Conservation (phyloP, 2,329 filamentous ascomycete species). For the Ophiocordyceps camponoti-saundersi region DNA sequence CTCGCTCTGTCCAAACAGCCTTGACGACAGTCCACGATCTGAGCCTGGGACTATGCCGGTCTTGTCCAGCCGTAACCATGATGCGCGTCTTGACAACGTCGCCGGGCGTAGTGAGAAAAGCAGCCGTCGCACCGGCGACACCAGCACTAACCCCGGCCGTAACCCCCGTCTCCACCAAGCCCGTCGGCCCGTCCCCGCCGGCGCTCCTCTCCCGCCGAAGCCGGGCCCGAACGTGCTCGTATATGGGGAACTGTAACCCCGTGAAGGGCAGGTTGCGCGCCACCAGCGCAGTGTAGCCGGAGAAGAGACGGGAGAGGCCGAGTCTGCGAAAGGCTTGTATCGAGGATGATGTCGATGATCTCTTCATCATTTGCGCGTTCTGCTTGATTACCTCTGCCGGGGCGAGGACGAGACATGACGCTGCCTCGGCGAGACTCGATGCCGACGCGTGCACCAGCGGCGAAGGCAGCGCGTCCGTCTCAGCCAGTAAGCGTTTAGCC, state of each 20-base stretch:
- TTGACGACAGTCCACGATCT: constrained; percentile 42
- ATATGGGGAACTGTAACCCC: constrained; percentile 75
- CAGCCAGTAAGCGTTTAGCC: constrained; percentile 45
- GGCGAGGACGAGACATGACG: constrained; percentile 72
- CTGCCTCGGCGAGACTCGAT: constrained; percentile 63
- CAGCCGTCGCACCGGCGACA: constrained; percentile 54
- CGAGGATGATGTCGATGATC: constrained; percentile 20
- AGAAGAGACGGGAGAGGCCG: constrained; percentile 34
- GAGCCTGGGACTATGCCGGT: constrained; percentile 6
- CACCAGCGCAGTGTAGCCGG: constrained; percentile 66
- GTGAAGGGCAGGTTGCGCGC: constrained; percentile 78
- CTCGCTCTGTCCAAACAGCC: constrained; percentile 49
- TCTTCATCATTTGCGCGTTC: constrained; percentile 67
- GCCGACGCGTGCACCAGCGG: constrained; percentile 57
- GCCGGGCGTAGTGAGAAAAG: constrained; percentile 71
- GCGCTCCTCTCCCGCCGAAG: constrained; percentile 27
- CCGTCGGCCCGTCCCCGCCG: constrained; percentile 7
- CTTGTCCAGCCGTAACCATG: constrained; percentile 51
- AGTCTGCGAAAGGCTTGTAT: constrained; percentile 30
- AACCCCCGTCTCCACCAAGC: constrained; percentile 46
- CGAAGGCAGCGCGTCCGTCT: constrained; percentile 38
- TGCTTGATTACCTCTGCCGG: constrained; percentile 87
- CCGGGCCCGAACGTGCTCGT: constrained; percentile 48
- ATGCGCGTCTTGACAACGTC: constrained; percentile 84
- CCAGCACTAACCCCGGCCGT: constrained; percentile 63